These are phyloP conservation scores for Corchorus olitorius DNA, from an alignment of 345 rosid species.

Conservation along the genomic window DNA sequence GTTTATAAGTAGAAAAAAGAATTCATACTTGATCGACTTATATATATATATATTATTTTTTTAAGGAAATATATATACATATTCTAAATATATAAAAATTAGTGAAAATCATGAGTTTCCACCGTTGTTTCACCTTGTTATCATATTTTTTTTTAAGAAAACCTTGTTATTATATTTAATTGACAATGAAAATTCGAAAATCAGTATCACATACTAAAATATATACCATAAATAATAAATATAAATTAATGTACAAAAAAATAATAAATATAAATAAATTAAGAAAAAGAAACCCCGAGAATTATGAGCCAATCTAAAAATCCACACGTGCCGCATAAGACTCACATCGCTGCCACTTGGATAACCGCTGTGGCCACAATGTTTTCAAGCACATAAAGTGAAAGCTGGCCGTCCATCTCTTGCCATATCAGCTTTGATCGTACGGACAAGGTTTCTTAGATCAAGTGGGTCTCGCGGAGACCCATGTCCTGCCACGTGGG, in stretches of 20 bases:
- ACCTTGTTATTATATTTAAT: background rate
- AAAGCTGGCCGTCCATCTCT: background rate
- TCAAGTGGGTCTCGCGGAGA: background rate
- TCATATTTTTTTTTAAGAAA: background rate
- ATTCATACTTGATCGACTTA: too few relatives aligned
- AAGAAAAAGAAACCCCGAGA: background rate
- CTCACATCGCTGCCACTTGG: background rate
- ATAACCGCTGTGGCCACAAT: background rate
- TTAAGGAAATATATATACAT: too few relatives aligned
- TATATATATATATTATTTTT: too few relatives aligned
- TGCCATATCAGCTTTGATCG: slow-evolving; percentile 5
- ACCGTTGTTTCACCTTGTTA: too few relatives aligned
- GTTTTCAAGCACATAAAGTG: too few relatives aligned
- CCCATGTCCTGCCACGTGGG: slow-evolving; percentile 25
- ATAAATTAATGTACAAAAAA: too few relatives aligned
- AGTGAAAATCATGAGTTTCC: too few relatives aligned
- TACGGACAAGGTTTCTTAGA: background rate
- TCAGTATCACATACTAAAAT: too few relatives aligned
- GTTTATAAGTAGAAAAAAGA: too few relatives aligned
- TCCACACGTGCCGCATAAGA: background rate
- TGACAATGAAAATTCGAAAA: background rate
- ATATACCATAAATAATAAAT: too few relatives aligned
- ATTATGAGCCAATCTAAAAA: background rate
- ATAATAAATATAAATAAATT: too few relatives aligned
- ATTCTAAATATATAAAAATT: too few relatives aligned